These are phyloP conservation scores for Agroathelia rolfsii DNA, from an alignment of 1,284 basidiomycete genomes.

Conservation along the genomic window DNA sequence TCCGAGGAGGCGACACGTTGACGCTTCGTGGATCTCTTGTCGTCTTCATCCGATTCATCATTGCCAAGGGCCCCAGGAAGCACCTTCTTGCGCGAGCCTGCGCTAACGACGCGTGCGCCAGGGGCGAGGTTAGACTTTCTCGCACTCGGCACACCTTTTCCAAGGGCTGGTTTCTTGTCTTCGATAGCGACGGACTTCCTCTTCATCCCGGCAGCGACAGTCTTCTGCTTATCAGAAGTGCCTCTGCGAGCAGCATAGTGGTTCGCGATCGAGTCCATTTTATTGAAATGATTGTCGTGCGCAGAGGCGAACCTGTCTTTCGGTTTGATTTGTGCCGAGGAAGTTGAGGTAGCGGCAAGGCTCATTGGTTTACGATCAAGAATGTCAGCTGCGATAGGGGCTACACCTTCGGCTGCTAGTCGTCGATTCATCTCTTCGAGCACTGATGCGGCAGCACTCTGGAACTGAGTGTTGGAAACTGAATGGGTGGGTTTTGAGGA, in stretches of 20 bases:
- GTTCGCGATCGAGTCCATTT: constrained; percentile 67
- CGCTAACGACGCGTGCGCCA: constrained; percentile 39
- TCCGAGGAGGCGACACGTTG: constrained; percentile 25
- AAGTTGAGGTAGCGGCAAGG: constrained; percentile 15
- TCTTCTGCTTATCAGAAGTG: constrained; percentile 9
- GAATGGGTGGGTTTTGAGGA: constrained; percentile 54
- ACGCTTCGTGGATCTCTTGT: constrained; percentile 28
- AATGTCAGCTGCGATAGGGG: constrained; percentile 31
- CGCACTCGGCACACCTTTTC: constrained; percentile 23
- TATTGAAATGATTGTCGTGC: constrained; percentile 55
- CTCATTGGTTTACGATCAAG: constrained; percentile 20
- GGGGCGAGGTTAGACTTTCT: constrained; percentile 34
- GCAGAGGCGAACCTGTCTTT: constrained; percentile 44
- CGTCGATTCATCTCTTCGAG: constrained; percentile 72
- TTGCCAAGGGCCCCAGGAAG: constrained; percentile 49
- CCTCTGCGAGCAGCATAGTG: constrained; percentile 46
- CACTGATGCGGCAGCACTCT: constrained; percentile 48
- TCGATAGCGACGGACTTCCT: constrained; percentile 15
- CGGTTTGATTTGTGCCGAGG: constrained; percentile 22
- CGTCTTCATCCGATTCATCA: constrained; percentile 34
- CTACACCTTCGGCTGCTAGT: constrained; percentile 38
- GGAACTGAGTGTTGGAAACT: constrained; percentile 52
- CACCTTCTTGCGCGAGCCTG: constrained; percentile 32
- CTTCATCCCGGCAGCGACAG: constrained; percentile 13
- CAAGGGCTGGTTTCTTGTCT: constrained; percentile 4